Base-by-base conservation (phyloP, 495 filamentous ascomycete species). In the Arthonia radiata region DNA sequence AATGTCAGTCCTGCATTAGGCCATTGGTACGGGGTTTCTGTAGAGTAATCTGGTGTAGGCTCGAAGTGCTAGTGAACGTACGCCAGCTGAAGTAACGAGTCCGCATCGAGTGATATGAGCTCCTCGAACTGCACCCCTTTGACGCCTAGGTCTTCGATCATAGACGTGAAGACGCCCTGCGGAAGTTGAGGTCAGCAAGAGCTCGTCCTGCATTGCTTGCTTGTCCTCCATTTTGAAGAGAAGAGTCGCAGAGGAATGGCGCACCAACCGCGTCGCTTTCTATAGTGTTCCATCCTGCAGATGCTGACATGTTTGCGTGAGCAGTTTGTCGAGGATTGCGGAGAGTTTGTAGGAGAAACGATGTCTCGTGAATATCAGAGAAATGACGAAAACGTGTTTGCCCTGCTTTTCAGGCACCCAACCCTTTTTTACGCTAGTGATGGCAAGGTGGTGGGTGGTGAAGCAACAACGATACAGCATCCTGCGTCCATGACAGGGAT, bases 111-210 rank as follows among this genome's bases (percentile, higher is more conserved):
- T 1, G 77, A 69, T 21, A 93, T 67, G 32, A 99, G 68, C 50
- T 99, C 86, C 51, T 94, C 89, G 49, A 93, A 94, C 49, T 99
- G 86, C 4, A 93, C 76, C 42, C 79, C 67, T 42, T 78, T 71
- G 18, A 82, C 81, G 18, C 89, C 86, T 23, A 99, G 71, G 35
- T 76, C 79, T 38, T 92, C 75, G 38, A 80, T 61, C 25, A 99
- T 64, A 42, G 77, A 89, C 31, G 89, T 99, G 53, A 99, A 99
- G 37, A 99, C 79, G 41, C 86, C 86, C 83, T 92, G 28, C 17
- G 33, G 27, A 22, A 22, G 11, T 22, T 11, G 11, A 11, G 11
- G 7, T 6, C 19, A 22, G 19, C 19, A 11, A 7, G 19, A 22
- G 7, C 19, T 11, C 19, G 11, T 22, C 11, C 8, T 5, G 8